phyloP scores from a whole-genome alignment of 495 filamentous ascomycete species.

The Aspergillus incahuasiensis region DNA sequence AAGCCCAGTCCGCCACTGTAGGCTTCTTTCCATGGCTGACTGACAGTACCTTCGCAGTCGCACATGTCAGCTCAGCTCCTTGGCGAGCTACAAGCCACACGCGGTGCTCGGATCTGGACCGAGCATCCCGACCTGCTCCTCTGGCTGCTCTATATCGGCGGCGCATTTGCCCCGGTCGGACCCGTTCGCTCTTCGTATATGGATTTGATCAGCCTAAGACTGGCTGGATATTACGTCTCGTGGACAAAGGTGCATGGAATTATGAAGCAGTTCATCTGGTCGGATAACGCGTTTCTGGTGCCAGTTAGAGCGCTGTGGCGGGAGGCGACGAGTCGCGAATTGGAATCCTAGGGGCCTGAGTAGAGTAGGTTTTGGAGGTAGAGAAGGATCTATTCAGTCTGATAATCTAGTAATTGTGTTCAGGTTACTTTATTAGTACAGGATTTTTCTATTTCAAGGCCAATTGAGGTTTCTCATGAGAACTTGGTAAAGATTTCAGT shows the following conservation, averaged over 20 bases:
- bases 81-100: constrained; percentile 21
- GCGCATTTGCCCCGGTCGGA: constrained; percentile 32
- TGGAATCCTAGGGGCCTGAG: too few species aligned
- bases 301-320: constrained; percentile 4
- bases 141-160: constrained; percentile 37
- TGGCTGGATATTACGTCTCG: constrained; percentile 16
- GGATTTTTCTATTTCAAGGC: too few species aligned
- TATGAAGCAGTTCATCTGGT: constrained; percentile 37
- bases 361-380: too few species aligned
- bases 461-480: too few species aligned
- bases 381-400: too few species aligned
- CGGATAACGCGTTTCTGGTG: constrained; percentile 30
- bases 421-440: too few species aligned
- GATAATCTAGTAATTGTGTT: too few species aligned
- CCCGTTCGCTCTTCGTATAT: constrained; percentile 27
- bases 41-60: constrained; percentile 14
- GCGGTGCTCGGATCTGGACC: constrained; percentile 18
- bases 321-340: background rate
- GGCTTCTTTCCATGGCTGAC: too few species aligned
- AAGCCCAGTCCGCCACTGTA: background rate
- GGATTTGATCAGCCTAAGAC: constrained; percentile 15
- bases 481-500: too few species aligned
- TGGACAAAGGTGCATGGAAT: constrained; percentile 26
- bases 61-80: constrained; percentile 23
- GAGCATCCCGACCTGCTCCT: constrained; percentile 23